These are phyloP conservation scores for Laetiporus sulphureus DNA, from an alignment of 1,284 basidiomycete species.

Conservation along the genomic window DNA sequence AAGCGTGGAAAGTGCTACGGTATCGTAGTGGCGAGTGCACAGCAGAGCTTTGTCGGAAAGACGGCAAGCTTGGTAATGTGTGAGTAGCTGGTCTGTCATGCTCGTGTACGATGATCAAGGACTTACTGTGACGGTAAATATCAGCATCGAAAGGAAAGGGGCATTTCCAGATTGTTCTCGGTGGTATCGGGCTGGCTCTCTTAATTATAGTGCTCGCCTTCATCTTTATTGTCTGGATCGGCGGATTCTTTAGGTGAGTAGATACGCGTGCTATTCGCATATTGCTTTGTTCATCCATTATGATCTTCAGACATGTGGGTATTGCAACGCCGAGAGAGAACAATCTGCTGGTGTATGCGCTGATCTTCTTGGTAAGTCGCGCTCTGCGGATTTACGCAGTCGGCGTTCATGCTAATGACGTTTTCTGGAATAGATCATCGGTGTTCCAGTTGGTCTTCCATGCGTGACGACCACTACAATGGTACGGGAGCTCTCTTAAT, in stretches of 20 bases:
- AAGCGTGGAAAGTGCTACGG: slow-evolving; percentile 9
- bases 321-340: slow-evolving; percentile 8
- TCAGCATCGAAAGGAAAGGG: slow-evolving; percentile 4
- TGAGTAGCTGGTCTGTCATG: background rate
- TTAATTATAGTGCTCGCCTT: slow-evolving; percentile 7
- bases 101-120: too few species aligned
- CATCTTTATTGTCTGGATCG: slow-evolving; percentile 9
- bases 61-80: slow-evolving; percentile 8
- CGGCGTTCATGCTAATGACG: background rate
- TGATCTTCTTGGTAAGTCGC: slow-evolving; percentile 8
- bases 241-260: slow-evolving; percentile 8
- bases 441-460: slow-evolving; percentile 9
- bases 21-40: slow-evolving; percentile 2
- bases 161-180: slow-evolving; percentile 9
- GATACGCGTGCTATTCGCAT: too few species aligned
- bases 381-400: too few species aligned
- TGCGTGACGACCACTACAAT: slow-evolving; percentile 10
- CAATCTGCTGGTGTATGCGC: slow-evolving; percentile 8
- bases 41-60: slow-evolving; percentile 7
- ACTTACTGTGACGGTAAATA: background rate
- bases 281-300: background rate
- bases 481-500: background rate
- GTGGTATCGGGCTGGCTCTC: slow-evolving; percentile 5
- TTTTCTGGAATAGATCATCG: slow-evolving; percentile 4
- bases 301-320: slow-evolving; percentile 3